phyloP scores from a whole-genome alignment of 176 grass and related monocot genomes.

The Paspalum vaginatum region DNA sequence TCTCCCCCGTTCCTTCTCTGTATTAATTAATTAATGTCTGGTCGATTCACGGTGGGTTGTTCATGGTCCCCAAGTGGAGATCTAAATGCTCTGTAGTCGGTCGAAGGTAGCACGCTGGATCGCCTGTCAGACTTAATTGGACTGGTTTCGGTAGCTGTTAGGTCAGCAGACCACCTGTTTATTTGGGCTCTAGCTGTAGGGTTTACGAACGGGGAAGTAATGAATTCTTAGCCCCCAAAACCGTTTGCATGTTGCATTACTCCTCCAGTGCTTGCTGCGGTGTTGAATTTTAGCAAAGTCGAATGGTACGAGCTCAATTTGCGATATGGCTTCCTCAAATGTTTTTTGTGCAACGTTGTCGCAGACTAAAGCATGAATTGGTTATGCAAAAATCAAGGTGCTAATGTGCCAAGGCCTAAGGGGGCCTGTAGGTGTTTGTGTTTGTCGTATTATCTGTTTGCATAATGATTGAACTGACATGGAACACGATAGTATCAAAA shows the following conservation, averaged over 20 bases:
- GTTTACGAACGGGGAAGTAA: not conserved
- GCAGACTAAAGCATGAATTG: not conserved
- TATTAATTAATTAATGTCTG: too few relatives aligned
- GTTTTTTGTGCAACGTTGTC: not conserved
- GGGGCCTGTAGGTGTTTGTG: not conserved
- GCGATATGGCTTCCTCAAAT: not conserved
- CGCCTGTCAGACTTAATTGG: not conserved
- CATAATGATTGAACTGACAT: too few relatives aligned
- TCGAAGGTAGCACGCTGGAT: not conserved
- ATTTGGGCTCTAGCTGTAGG: not conserved
- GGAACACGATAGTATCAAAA: not conserved
- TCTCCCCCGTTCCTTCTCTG: not conserved
- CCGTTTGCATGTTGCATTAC: not conserved
- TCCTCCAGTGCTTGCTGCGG: not conserved
- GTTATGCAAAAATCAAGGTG: not conserved
- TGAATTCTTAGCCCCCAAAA: not conserved
- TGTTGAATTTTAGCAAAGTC: not conserved
- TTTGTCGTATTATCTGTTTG: too few relatives aligned
- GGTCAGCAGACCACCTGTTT: slow-evolving; percentile 18
- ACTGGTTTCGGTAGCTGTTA: not conserved
- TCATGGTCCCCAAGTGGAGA: not conserved
- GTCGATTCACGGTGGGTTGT: not conserved
- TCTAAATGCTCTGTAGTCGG: not conserved
- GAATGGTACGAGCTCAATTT: not conserved
- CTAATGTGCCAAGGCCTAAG: not conserved